Evolutionary conservation across 2,329 filamentous ascomycete genomes (phyloP), one percentile per base, ranked within the genome.

Genomic region (Trichoderma pleuroti): DNA sequence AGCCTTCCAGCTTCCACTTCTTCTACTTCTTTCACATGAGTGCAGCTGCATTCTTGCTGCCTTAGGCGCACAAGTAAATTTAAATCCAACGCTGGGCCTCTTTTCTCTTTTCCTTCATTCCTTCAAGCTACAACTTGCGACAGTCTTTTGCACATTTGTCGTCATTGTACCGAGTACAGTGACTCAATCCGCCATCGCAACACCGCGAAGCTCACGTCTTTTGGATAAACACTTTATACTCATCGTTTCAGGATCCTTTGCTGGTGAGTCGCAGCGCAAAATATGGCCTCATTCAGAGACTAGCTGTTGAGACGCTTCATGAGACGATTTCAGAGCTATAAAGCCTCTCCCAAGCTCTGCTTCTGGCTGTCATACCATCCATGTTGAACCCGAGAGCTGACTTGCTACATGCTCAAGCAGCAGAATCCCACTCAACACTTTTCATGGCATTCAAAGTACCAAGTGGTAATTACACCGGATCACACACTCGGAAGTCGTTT

Each of bases 201-300:
- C 24, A n/a, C 11, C 3, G n/a, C 49, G 18, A 42, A 57, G 24
- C 32, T 42, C 21, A n/a, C 8, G 4, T 28, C 24, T 42, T 26
- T 30, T 49, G 24, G 28, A 49, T 46, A 46, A 18, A 4, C 11
- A 8, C 46, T 14, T 21, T n/a, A 12, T 24, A 52, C 2, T 7
- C n/a, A 16, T 49, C 24, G 6, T 18, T 32, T 49, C 18, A 7
- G 1, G 4, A 9, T 16, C 11, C 16, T 28, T 28, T 2, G 6
- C n/a, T 46, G 14, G 63, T 66, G 63, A 66, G 63, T 57, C 56
- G 10, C 18, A 49, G 7, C 26, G 7, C 16, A 30, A 32, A 11
- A 10, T 6, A 30, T 16, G 8, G 8, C 26, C 6, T 10, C 11
- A n/a, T 28, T 32, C 34, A 42, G 18, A n/a, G 34, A 28, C 5